phyloP scores from a whole-genome alignment of 331 rosid genomes.

The Pyrus hybrid region DNA sequence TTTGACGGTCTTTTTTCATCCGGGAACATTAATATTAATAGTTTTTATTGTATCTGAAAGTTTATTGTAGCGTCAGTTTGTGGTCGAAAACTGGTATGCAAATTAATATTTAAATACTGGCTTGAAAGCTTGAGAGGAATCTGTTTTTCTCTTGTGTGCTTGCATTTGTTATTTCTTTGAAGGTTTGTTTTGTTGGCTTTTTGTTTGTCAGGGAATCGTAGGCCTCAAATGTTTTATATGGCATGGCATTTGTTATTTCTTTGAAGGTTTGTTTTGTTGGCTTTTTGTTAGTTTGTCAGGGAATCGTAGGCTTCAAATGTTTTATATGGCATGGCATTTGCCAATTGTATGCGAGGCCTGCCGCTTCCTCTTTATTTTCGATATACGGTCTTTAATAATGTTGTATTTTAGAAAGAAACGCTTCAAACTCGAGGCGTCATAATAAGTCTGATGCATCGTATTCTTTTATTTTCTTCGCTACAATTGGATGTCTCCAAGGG shows the following conservation, averaged over 20 bases:
- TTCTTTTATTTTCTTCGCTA: no score
- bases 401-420: no score
- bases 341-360: neutral
- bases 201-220: neutral
- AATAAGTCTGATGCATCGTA: no score
- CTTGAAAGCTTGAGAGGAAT: slow-evolving; percentile 12
- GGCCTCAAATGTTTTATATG: neutral
- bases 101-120: slow-evolving; percentile 14
- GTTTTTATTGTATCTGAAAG: slow-evolving; percentile 34
- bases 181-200: neutral
- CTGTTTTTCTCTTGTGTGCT: neutral
- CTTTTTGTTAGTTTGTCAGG: neutral
- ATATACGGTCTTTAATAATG: no score
- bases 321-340: neutral
- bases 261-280: neutral
- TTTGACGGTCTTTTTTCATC: slow-evolving; percentile 31
- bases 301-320: neutral
- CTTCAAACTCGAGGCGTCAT: no score
- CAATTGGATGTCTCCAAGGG: no score
- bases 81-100: slow-evolving; percentile 31
- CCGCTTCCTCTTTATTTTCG: no score
- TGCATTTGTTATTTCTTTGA: neutral
- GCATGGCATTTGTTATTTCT: neutral
- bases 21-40: slow-evolving; percentile 51
- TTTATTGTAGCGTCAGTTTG: slow-evolving; percentile 34